These are phyloP conservation scores for Corymbia citriodora DNA, from an alignment of 441 rosid species.

Conservation along the genomic window DNA sequence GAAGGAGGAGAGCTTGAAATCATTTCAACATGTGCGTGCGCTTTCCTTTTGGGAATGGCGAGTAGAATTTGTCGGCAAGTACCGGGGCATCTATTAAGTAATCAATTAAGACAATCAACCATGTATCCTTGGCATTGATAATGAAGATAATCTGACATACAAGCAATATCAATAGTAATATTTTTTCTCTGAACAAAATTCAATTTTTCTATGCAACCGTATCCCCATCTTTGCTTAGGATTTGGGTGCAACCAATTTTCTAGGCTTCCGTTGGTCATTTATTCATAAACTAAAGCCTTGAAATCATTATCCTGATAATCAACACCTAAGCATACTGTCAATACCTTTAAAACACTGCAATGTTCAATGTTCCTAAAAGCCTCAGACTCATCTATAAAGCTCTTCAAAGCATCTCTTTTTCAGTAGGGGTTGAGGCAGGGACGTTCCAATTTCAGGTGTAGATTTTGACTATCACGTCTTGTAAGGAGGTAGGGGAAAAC, in stretches of 20 bases:
- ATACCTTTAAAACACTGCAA: not conserved
- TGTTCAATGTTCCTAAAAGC: not conserved
- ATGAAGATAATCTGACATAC: not conserved
- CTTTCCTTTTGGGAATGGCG: not conserved
- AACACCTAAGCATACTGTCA: accelerated
- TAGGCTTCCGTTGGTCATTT: not conserved
- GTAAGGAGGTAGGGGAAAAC: too few species aligned
- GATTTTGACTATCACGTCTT: too few species aligned
- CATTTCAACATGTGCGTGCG: not conserved
- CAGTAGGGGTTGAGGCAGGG: too few species aligned
- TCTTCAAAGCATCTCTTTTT: not conserved
- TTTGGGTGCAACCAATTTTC: not conserved
- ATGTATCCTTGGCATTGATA: not conserved
- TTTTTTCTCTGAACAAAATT: accelerated
- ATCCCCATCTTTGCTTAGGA: not conserved
- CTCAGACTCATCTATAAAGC: not conserved
- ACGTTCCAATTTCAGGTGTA: too few species aligned
- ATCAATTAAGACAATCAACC: not conserved
- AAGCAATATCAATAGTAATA: not conserved
- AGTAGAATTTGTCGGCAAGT: not conserved
- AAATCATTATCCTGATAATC: too few species aligned
- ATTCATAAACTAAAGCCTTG: too few species aligned
- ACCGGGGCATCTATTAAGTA: not conserved
- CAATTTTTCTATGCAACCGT: not conserved
- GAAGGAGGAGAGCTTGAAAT: not conserved